These are phyloP conservation scores for Neckera pumila DNA, from an alignment of 225 moss, liverwort and hornwort species.

Conservation along the genomic window DNA sequence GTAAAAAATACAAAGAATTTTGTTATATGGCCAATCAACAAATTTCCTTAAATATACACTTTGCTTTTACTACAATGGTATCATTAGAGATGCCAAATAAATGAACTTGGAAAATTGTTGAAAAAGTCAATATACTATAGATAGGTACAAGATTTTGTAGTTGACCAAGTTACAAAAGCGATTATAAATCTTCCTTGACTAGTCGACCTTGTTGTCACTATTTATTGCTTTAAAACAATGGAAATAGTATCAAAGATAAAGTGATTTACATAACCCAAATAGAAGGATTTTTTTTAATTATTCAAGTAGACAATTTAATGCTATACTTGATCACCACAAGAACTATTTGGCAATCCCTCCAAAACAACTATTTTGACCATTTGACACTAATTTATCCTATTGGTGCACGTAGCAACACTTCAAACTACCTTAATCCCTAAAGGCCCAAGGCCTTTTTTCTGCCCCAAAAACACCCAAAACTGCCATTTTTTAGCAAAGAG, in stretches of 20 bases:
- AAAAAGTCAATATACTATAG: no score
- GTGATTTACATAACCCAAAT: not conserved
- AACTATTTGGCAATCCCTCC: not conserved
- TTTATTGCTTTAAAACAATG: not conserved
- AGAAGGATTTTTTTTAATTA: not conserved
- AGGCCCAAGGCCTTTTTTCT: no score
- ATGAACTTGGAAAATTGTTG: no score
- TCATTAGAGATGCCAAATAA: no score
- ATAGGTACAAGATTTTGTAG: fast-evolving
- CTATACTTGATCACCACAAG: not conserved
- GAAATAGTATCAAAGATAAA: no score
- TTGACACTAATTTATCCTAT: not conserved
- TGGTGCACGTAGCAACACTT: fast-evolving
- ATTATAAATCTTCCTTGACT: no score
- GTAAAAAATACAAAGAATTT: no score
- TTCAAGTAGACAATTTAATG: not conserved
- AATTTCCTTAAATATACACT: no score
- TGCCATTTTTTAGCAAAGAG: no score
- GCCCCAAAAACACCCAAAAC: no score
- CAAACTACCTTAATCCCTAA: not conserved
- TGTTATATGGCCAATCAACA: no score
- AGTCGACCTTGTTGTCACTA: not conserved
- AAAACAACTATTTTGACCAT: not conserved
- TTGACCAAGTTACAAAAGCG: not conserved
- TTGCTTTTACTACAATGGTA: no score